phyloP scores from a whole-genome alignment of 1,284 basidiomycete species.

The Quambalaria eucalypti region DNA sequence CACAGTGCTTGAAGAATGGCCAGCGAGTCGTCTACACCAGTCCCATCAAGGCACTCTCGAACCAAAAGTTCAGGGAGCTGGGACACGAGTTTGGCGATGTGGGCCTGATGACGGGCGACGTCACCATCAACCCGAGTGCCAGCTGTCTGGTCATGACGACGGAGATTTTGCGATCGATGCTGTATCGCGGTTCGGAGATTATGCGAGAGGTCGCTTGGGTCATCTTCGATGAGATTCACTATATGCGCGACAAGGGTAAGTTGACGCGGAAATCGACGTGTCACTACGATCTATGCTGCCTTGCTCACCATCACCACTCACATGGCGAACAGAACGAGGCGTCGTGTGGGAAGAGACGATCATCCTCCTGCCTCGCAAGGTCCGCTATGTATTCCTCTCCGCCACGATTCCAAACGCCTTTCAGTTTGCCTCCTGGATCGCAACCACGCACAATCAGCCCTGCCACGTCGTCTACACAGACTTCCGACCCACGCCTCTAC shows the following conservation, averaged over 20 bases:
- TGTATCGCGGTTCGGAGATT: slow-evolving; percentile 95
- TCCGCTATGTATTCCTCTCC: slow-evolving; percentile 98
- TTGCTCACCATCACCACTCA: too few species aligned
- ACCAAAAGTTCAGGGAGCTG: slow-evolving; percentile 97
- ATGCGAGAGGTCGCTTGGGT: slow-evolving; percentile 99
- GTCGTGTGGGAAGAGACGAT: slow-evolving; percentile 72
- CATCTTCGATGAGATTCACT: slow-evolving; percentile 98
- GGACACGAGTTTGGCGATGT: slow-evolving; percentile 93
- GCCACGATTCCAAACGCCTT: slow-evolving; percentile 99
- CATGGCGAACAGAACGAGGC: too few species aligned
- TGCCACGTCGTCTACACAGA: slow-evolving; percentile 99
- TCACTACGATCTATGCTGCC: too few species aligned
- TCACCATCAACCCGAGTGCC: slow-evolving; percentile 96
- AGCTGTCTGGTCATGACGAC: slow-evolving; percentile 99
- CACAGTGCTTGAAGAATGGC: slow-evolving; percentile 80
- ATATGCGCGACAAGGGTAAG: slow-evolving; percentile 98
- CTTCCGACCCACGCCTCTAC: slow-evolving; percentile 92
- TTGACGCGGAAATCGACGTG: slow-evolving; percentile 13
- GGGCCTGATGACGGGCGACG: slow-evolving; percentile 98
- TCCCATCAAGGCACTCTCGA: slow-evolving; percentile 69
- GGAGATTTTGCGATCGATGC: slow-evolving; percentile 97
- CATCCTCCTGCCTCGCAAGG: slow-evolving; percentile 87
- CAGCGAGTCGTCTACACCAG: slow-evolving; percentile 97
- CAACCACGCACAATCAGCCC: slow-evolving; percentile 90
- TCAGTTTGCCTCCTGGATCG: slow-evolving; percentile 99